Conservation (phyloP, 108 stramenopile species). For the Fragilaria crotonensis region DNA sequence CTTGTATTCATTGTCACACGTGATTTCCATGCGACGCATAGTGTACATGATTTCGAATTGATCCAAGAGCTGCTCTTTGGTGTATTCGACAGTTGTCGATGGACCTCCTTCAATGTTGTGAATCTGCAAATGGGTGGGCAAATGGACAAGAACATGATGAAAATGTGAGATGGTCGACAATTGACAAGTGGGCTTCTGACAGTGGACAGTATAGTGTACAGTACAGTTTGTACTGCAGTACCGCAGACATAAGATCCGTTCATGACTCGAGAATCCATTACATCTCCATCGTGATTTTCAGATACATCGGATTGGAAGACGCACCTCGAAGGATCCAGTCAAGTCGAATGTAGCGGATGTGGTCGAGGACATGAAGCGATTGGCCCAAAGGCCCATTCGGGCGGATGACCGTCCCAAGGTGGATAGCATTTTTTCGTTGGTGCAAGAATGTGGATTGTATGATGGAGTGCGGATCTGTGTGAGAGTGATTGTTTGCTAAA, state of each 20-base stretch:
- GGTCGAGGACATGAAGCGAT: conserved; percentile 24
- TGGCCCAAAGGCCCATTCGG: too few species aligned
- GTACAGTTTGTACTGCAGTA: not conserved
- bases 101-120: conserved; percentile 76
- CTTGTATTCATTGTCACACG: conserved; percentile 99
- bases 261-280: not conserved
- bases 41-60: conserved; percentile 98
- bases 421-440: too few species aligned
- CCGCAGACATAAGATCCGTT: not conserved
- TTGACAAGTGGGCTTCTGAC: not conserved
- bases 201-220: not conserved
- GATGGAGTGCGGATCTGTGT: too few species aligned
- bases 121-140: conserved; percentile 27
- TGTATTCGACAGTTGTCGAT: conserved; percentile 48
- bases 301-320: not conserved
- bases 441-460: too few species aligned
- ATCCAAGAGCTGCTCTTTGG: conserved; percentile 88
- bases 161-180: not conserved
- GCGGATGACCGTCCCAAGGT: too few species aligned
- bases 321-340: conserved; percentile 62
- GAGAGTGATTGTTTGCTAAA: too few species aligned
- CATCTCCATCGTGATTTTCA: not conserved
- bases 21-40: conserved; percentile 99
- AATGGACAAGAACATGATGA: not conserved
- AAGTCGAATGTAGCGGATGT: conserved; percentile 75